These are phyloP conservation scores for Fusarium bulbicola DNA, from an alignment of 2,329 filamentous ascomycete genomes.

Conservation along the genomic window DNA sequence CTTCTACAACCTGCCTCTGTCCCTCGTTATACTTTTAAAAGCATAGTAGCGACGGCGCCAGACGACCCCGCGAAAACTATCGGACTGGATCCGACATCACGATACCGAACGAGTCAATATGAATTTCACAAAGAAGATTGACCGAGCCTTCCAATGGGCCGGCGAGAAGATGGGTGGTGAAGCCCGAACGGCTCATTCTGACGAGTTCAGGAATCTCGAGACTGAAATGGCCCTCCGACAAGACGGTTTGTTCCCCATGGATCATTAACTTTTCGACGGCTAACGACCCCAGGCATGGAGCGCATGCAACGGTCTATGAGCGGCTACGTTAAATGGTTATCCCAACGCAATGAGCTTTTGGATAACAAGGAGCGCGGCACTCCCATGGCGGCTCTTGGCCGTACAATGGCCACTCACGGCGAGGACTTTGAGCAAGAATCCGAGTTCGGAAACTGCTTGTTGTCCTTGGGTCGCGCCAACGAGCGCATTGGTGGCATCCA, in stretches of 20 bases:
- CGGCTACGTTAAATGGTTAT: constrained; percentile 86
- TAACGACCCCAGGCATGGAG: constrained; percentile 76
- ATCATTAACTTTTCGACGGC: neutral
- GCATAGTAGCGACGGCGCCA: constrained; percentile 18
- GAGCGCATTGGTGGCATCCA: constrained; percentile 88
- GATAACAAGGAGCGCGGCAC: constrained; percentile 90
- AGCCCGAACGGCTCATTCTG: constrained; percentile 83
- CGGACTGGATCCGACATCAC: constrained; percentile 41
- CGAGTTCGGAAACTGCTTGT: constrained; percentile 88
- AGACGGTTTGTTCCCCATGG: constrained; percentile 70
- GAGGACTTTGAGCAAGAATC: constrained; percentile 93
- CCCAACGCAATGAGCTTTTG: constrained; percentile 78
- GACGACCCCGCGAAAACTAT: constrained; percentile 20
- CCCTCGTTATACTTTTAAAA: constrained; percentile 13
- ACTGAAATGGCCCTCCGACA: constrained; percentile 89
- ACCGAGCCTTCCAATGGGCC: constrained; percentile 97
- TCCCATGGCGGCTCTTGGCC: constrained; percentile 81
- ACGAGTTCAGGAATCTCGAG: constrained; percentile 92
- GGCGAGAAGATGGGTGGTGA: constrained; percentile 96
- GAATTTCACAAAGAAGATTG: constrained; percentile 83
- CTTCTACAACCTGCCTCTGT: constrained; percentile 3
- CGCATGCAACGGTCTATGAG: constrained; percentile 87
- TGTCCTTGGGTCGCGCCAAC: constrained; percentile 82
- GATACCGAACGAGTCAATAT: constrained; percentile 47
- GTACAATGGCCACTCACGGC: constrained; percentile 86